Evolutionary conservation across 495 filamentous ascomycete genomes (phyloP).

Genomic region (Tuber umbilicatum): DNA sequence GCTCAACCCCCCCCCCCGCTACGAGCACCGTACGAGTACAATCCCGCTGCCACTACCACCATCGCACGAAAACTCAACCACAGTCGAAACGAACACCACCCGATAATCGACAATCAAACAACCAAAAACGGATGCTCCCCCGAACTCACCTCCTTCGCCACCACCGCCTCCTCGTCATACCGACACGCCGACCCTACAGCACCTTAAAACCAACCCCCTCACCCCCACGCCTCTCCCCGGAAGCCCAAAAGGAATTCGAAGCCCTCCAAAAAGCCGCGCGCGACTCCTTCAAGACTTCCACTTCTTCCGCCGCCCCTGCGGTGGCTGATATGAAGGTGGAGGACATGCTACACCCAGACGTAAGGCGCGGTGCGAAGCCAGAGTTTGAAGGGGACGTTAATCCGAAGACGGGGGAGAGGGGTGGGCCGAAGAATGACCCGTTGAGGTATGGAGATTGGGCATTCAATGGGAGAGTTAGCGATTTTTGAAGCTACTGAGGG

Average conservation of each 20-base stretch:
- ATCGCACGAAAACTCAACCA: background rate
- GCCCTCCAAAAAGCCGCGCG: slow-evolving; percentile 66
- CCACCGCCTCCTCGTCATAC: slow-evolving; percentile 28
- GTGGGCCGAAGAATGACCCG: slow-evolving; percentile 96
- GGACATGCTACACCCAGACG: slow-evolving; percentile 63
- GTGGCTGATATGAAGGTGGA: slow-evolving; percentile 44
- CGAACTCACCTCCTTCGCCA: slow-evolving; percentile 33
- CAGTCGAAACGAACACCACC: background rate
- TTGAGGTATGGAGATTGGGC: slow-evolving; percentile 82
- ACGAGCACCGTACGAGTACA: background rate
- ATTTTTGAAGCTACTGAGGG: slow-evolving; percentile 58
- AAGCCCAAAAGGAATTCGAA: slow-evolving; percentile 91
- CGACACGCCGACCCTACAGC: slow-evolving; percentile 27
- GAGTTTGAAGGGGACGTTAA: slow-evolving; percentile 93
- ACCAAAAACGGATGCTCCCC: slow-evolving; percentile 21
- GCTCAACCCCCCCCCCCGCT: too few relatives aligned
- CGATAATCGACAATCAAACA: background rate
- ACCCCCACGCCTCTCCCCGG: slow-evolving; percentile 75
- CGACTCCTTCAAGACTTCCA: slow-evolving; percentile 65
- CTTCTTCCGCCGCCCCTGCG: slow-evolving; percentile 38
- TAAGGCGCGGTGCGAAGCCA: slow-evolving; percentile 65
- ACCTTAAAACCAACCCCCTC: slow-evolving; percentile 53
- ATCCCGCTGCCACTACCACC: background rate
- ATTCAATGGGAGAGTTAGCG: slow-evolving; percentile 90
- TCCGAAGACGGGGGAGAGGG: slow-evolving; percentile 91